Conservation (phyloP, 2,329 filamentous ascomycete genomes). For the Exophiala lecanii-corni region DNA sequence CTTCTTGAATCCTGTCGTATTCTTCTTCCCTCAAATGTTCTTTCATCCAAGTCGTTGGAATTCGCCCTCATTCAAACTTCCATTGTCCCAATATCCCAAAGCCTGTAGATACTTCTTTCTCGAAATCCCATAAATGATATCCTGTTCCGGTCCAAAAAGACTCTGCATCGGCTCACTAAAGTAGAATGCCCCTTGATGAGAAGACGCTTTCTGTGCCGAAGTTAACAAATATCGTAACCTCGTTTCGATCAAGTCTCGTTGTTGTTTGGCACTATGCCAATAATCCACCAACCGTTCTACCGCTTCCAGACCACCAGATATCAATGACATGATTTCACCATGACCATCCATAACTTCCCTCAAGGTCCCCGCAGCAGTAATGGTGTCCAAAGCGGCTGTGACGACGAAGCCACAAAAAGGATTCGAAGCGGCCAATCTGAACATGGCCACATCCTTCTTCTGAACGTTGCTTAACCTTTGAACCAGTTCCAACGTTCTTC, state of each 20-base stretch:
- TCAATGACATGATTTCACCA: slow-evolving; percentile 45
- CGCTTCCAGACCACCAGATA: slow-evolving; percentile 50
- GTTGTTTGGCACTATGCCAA: slow-evolving; percentile 56
- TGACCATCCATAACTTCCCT: slow-evolving; percentile 42
- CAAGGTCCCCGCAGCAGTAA: slow-evolving; percentile 56
- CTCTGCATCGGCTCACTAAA: slow-evolving; percentile 38
- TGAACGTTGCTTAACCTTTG: slow-evolving; percentile 17
- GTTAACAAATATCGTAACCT: slow-evolving; percentile 43
- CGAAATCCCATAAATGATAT: slow-evolving; percentile 39
- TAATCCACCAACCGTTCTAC: slow-evolving; percentile 53
- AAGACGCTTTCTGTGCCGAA: slow-evolving; percentile 33
- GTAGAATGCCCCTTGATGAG: slow-evolving; percentile 35
- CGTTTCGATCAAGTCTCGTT: slow-evolving; percentile 47
- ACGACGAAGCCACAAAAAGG: slow-evolving; percentile 61
- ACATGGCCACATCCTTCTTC: slow-evolving; percentile 7
- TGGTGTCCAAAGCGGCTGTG: slow-evolving; percentile 61
- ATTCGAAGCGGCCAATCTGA: slow-evolving; percentile 43
- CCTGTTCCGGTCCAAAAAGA: slow-evolving; percentile 38
- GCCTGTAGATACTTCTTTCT: slow-evolving; percentile 30
- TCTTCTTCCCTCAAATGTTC: too few species aligned
- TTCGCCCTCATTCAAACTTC: slow-evolving; percentile 11
- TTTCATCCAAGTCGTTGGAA: slow-evolving; percentile 12
- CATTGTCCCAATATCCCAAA: slow-evolving; percentile 25
- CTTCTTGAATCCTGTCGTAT: too few species aligned
- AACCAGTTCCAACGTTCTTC: slow-evolving; percentile 15